Conservation (phyloP, 2,329 filamentous ascomycete species). For the Didymosphaeria variabile region DNA sequence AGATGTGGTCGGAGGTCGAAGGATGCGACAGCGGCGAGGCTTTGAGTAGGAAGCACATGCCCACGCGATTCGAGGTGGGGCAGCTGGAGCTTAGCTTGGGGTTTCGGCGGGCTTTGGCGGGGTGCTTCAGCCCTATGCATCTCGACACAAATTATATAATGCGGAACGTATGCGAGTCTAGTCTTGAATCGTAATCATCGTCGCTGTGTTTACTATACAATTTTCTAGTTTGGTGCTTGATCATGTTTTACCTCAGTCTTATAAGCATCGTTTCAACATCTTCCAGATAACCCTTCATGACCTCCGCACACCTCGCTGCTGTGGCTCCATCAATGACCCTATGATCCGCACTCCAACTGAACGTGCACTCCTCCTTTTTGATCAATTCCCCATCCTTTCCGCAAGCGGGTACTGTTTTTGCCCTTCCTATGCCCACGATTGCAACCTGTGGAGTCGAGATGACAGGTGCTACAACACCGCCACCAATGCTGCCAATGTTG, state of each 20-base stretch:
- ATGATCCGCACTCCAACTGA: constrained; percentile 97
- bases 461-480: constrained; percentile 89
- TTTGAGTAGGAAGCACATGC: neutral
- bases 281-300: constrained; percentile 80
- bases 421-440: constrained; percentile 87
- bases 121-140: constrained; percentile 2
- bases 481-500: constrained; percentile 95
- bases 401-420: constrained; percentile 84
- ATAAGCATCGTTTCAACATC: constrained; percentile 88
- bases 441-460: constrained; percentile 91
- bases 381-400: constrained; percentile 65
- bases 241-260: constrained; percentile 69
- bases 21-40: neutral
- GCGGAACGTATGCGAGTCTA: neutral
- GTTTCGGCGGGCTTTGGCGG: constrained; percentile 5
- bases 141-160: neutral
- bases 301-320: constrained; percentile 87
- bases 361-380: constrained; percentile 81
- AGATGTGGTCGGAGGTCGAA: neutral
- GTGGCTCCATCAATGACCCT: constrained; percentile 93
- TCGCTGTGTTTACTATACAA: neutral
- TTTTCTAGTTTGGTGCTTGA: neutral
- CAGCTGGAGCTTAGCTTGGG: constrained; percentile 9
- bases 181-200: neutral
- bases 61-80: neutral